Evolutionary conservation across 768 basidiomycete species (phyloP).

Genomic region (Mycena polygramma): DNA sequence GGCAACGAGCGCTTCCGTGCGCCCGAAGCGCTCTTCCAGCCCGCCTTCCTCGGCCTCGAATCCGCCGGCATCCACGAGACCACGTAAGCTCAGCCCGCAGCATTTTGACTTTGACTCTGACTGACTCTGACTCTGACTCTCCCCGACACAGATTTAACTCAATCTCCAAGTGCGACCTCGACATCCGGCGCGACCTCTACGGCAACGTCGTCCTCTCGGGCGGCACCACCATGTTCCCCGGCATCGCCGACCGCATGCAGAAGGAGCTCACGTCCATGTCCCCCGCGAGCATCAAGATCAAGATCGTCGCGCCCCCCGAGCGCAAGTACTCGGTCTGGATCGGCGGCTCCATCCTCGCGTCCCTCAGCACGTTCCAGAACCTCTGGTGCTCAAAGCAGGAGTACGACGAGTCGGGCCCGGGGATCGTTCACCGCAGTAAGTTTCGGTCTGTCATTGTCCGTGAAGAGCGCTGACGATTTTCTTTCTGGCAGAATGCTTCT

Average conservation of each 20-base stretch:
- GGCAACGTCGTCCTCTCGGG: constrained; percentile 39
- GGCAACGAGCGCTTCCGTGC: constrained; percentile 83
- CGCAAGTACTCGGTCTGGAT: constrained; percentile 67
- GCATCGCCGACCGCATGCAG: constrained; percentile 64
- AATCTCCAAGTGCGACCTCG: constrained; percentile 61
- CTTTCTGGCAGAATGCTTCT: constrained; percentile 41
- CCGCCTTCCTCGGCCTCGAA: constrained; percentile 69
- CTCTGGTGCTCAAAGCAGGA: constrained; percentile 39
- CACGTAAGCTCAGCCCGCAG: constrained; percentile 48
- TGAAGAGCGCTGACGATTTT: not conserved
- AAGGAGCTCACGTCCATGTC: constrained; percentile 77
- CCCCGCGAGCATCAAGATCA: constrained; percentile 75
- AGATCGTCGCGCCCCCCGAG: constrained; percentile 76
- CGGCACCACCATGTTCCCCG: constrained; percentile 40
- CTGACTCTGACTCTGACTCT: constrained; percentile 14
- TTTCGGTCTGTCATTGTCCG: not conserved
- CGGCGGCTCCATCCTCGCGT: constrained; percentile 36
- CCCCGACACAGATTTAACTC: constrained; percentile 65
- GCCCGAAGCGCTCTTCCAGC: constrained; percentile 83
- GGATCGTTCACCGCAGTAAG: constrained; percentile 59
- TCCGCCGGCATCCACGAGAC: constrained; percentile 66
- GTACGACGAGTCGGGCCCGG: constrained; percentile 54
- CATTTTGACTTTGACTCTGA: not conserved
- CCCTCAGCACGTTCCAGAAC: constrained; percentile 39
- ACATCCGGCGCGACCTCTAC: constrained; percentile 38